Evolutionary conservation across 768 basidiomycete species (phyloP), one percentile per base, ranked within the genome.

Genomic region (Boletus fagicola): DNA sequence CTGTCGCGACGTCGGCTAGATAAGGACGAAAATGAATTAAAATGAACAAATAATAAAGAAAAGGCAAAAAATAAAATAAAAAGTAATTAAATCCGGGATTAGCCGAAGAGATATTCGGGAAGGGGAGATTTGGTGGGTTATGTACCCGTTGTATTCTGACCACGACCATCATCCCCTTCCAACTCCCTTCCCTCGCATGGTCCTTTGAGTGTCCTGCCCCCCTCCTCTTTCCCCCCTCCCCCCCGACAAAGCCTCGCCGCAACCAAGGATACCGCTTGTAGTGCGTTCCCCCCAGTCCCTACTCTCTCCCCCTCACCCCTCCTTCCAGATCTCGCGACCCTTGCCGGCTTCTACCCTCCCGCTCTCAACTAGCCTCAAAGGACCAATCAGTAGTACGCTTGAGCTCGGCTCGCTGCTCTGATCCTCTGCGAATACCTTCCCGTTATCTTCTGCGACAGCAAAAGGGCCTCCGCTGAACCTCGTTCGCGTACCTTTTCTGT

Each of bases 321-420:
- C 54, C 3, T 22, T 22, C 40, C 67, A 90, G 87, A 83, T 82
- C 90, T 92, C 90, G 90, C 90, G 90, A 92, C 90, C 90, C 91
- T 92, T 92, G 86, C 80, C 88, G 88, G 87, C 85, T 77, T 82
- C 88, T 79, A 74, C 76, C 74, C 63, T 65, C 68, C 82, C 87
- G 80, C 75, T 74, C 63, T 62, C 62, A 58, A 61, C 61, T 28
- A 51, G 45, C 64, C 65, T 71, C 72, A 72, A 73, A 74, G 70
- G 68, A 73, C 68, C 69, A 64, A 73, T 67, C 72, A 75, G 72
- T 75, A 70, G 72, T 73, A 70, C 84, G 85, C 85, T 87, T 84
- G 85, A 87, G 88, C 81, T 71, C 77, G 71, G 81, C 86, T 87
- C 86, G 85, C 85, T 74, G 68, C 76, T 66, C 62, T 65, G 72